These are phyloP conservation scores for Pyrus pyrifolia DNA, from an alignment of 306 rosid genomes.

Conservation along the genomic window DNA sequence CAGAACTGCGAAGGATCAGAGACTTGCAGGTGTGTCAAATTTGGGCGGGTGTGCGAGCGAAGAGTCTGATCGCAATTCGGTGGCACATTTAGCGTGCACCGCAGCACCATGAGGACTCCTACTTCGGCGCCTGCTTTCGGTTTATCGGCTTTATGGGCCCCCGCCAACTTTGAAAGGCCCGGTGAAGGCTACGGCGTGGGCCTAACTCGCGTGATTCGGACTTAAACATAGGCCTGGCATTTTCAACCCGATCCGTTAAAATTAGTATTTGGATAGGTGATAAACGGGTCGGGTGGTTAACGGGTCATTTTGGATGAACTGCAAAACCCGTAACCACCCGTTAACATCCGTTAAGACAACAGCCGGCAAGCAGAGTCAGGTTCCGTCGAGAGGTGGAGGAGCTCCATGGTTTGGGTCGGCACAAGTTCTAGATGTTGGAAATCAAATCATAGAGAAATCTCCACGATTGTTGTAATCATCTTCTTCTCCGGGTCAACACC, in stretches of 20 bases:
- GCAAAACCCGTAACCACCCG: too few species aligned
- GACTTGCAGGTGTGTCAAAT: conserved; percentile 26
- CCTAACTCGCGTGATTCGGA: neutral
- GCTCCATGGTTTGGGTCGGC: conserved; percentile 70
- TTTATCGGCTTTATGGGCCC: neutral
- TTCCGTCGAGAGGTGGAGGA: conserved; percentile 67
- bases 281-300: too few species aligned
- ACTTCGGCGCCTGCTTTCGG: conserved; percentile 8
- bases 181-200: neutral
- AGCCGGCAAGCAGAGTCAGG: neutral
- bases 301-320: too few species aligned
- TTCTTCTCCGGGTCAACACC: too few species aligned
- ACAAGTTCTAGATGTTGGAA: conserved; percentile 53
- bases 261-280: too few species aligned
- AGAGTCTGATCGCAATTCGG: conserved; percentile 18
- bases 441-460: too few species aligned
- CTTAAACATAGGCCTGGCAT: too few species aligned
- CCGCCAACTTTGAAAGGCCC: neutral
- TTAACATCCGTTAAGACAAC: neutral
- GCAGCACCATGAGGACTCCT: conserved; percentile 31
- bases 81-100: conserved; percentile 15
- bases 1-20: neutral
- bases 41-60: conserved; percentile 33
- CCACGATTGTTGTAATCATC: too few species aligned
- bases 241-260: too few species aligned